Conservation (phyloP, 495 filamentous ascomycete species). For the Peziza echinospora region DNA sequence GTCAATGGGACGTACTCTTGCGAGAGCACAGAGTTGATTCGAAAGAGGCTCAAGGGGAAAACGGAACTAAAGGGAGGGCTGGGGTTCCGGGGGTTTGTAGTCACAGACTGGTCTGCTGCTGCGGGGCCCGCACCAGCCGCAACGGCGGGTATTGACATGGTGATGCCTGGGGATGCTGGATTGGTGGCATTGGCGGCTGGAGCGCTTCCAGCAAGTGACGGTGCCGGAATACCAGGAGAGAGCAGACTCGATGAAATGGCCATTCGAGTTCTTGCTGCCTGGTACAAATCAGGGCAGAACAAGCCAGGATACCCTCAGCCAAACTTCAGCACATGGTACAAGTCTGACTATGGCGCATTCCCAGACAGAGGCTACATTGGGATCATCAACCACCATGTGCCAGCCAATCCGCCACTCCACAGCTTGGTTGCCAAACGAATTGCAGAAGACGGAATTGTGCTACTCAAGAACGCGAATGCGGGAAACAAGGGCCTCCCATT, state of each 20-base stretch:
- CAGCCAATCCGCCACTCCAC: slow-evolving; percentile 23
- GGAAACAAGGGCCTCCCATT: slow-evolving; percentile 31
- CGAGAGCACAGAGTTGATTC: slow-evolving; percentile 24
- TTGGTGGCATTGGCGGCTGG: neutral
- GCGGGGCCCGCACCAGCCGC: neutral
- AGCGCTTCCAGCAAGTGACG: slow-evolving; percentile 3
- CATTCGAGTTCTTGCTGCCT: slow-evolving; percentile 7
- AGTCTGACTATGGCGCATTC: slow-evolving; percentile 3
- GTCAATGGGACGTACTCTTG: slow-evolving; percentile 25
- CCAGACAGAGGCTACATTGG: slow-evolving; percentile 7
- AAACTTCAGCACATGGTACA: slow-evolving; percentile 22
- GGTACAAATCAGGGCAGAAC: slow-evolving; percentile 11
- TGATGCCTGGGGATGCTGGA: slow-evolving; percentile 11
- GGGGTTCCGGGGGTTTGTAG: slow-evolving; percentile 32
- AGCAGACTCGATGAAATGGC: slow-evolving; percentile 11
- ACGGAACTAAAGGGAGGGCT: slow-evolving; percentile 32
- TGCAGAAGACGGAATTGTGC: slow-evolving; percentile 35
- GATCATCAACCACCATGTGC: slow-evolving; percentile 25
- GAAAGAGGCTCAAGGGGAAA: slow-evolving; percentile 24
- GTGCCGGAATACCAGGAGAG: slow-evolving; percentile 1
- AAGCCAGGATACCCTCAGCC: neutral
- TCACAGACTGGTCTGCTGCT: slow-evolving; percentile 9
- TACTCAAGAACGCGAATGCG: slow-evolving; percentile 38
- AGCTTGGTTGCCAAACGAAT: slow-evolving; percentile 31
- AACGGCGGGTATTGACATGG: slow-evolving; percentile 5